Percentiles rank a stretch among this genome's conserved stretches.
These are phyloP conservation scores for Talaromyces liani DNA, from an alignment of 495 filamentous ascomycete genomes.

Conservation along the genomic window DNA sequence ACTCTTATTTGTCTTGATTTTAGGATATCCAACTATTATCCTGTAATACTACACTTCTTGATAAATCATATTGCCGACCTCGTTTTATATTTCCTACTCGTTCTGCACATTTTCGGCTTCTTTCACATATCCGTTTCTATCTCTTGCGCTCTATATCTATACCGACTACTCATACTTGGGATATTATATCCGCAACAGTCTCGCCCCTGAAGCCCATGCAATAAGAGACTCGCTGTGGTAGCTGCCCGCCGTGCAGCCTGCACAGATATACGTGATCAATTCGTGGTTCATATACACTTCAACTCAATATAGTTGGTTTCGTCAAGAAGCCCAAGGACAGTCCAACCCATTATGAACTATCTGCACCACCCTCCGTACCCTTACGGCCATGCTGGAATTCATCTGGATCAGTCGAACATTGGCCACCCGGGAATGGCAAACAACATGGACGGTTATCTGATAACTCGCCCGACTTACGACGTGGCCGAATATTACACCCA, in stretches of 20 bases:
- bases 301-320: background rate
- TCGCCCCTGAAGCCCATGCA: background rate
- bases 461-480: constrained; percentile 36
- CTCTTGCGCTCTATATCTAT: constrained; percentile 17
- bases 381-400: constrained; percentile 32
- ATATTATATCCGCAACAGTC: background rate
- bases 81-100: background rate
- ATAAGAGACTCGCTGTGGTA: constrained; percentile 8
- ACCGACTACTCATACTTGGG: background rate
- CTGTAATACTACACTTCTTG: background rate
- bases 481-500: constrained; percentile 42
- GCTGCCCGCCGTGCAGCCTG: constrained; percentile 7
- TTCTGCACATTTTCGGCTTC: background rate
- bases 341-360: constrained; percentile 29
- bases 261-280: background rate
- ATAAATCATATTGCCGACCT: constrained; percentile 3
- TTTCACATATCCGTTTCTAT: constrained; percentile 9
- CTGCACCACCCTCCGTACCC: constrained; percentile 35
- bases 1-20: constrained; percentile 7
- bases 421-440: constrained; percentile 36
- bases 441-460: constrained; percentile 37
- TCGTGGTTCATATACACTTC: background rate
- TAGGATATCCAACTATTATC: background rate
- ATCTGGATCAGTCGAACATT: constrained; percentile 34
- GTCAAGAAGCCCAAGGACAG: background rate